These are phyloP conservation scores for Trichosporon coremiiforme DNA, from an alignment of 1,284 basidiomycete species.

Conservation along the genomic window DNA sequence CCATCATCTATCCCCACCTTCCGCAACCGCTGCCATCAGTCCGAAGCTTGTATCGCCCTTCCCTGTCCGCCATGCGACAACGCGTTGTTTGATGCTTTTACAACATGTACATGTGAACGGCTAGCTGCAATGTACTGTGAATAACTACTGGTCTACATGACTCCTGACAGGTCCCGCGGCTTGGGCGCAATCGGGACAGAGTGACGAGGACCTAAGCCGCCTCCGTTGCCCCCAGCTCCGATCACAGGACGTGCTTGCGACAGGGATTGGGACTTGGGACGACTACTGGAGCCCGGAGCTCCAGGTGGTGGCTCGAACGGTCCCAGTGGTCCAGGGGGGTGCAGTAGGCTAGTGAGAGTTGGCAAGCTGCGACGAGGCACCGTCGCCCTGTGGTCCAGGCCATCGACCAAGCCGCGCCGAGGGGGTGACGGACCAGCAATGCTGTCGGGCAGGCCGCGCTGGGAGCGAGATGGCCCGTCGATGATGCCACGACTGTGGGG, in stretches of 20 bases:
- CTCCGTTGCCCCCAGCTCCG: neutral
- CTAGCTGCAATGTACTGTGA: neutral
- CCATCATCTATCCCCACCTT: neutral
- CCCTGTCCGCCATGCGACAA: neutral
- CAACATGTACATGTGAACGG: slow-evolving; percentile 7
- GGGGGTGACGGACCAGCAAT: neutral
- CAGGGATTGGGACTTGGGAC: neutral
- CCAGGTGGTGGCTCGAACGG: too few relatives aligned
- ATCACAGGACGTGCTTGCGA: neutral
- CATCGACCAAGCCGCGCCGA: neutral
- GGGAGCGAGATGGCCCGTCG: neutral
- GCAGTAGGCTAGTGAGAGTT: neutral
- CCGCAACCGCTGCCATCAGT: neutral
- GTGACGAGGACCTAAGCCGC: neutral
- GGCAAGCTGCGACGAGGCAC: slow-evolving; percentile 2
- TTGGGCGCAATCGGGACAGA: slow-evolving; percentile 6
- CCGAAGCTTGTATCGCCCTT: too few relatives aligned
- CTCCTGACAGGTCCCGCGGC: neutral
- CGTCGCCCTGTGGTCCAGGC: neutral
- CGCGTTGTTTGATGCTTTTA: neutral
- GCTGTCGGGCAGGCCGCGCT: neutral
- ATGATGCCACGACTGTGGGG: neutral
- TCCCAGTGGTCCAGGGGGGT: neutral
- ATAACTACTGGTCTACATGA: neutral
- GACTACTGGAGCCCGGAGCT: too few relatives aligned